These are phyloP conservation scores for Groenewaldozyma tartarivorans DNA, from an alignment of 805 yeast species.

Conservation along the genomic window DNA sequence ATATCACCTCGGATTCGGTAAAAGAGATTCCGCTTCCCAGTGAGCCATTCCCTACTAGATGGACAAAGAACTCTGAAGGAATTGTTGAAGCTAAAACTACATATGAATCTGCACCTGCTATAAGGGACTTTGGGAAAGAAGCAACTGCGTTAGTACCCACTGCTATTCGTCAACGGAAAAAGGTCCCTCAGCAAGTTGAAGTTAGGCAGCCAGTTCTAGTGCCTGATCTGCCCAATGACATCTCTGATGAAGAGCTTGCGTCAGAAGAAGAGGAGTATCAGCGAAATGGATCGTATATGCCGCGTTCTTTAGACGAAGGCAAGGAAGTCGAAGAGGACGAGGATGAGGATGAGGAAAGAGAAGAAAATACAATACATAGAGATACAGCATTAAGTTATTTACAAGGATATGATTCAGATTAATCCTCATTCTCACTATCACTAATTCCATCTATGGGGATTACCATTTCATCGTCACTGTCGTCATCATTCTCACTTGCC, in stretches of 20 bases:
- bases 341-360: no score
- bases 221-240: slow-evolving; percentile 1
- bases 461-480: slow-evolving; percentile 16
- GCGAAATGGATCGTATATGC: no score
- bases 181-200: neutral
- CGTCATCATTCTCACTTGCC: neutral
- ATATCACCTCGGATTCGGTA: slow-evolving; percentile 15
- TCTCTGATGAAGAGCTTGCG: no score
- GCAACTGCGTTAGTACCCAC: slow-evolving; percentile 14
- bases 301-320: no score
- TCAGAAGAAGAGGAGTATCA: slow-evolving; percentile 9
- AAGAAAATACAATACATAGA: neutral
- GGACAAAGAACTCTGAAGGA: slow-evolving; percentile 1
- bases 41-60: slow-evolving; percentile 1
- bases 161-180: slow-evolving; percentile 10
- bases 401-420: neutral
- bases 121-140: slow-evolving; percentile 18
- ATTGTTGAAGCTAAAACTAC: slow-evolving; percentile 11
- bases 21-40: slow-evolving; percentile 19
- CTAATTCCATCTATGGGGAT: slow-evolving; percentile 39
- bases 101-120: slow-evolving; percentile 19
- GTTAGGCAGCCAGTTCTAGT: neutral
- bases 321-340: neutral
- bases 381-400: neutral
- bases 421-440: slow-evolving; percentile 29